Evolutionary conservation across 2,329 filamentous ascomycete species (phyloP).

Genomic region (Arthrobotrys sinensis): DNA sequence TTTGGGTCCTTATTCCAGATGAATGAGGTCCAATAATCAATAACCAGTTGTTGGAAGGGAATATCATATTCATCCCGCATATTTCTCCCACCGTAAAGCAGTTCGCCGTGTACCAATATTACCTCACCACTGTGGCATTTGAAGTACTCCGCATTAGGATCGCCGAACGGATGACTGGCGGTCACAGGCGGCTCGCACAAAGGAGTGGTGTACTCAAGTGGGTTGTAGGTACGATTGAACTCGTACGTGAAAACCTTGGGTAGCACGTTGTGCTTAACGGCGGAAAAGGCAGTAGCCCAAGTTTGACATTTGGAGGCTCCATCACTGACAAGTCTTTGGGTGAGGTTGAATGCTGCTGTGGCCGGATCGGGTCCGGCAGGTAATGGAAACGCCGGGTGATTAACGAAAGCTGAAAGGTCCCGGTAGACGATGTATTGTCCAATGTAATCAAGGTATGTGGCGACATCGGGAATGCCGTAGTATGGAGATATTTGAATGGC

Average conservation of each 20-base stretch:
- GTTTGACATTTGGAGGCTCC: slow-evolving; percentile 67
- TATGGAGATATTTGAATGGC: slow-evolving; percentile 65
- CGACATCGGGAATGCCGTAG: slow-evolving; percentile 64
- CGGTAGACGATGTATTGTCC: slow-evolving; percentile 48
- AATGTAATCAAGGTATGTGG: slow-evolving; percentile 61
- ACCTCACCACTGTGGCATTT: slow-evolving; percentile 69
- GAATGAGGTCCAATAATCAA: slow-evolving; percentile 67
- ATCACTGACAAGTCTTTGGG: slow-evolving; percentile 66
- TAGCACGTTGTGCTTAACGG: slow-evolving; percentile 65
- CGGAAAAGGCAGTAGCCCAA: slow-evolving; percentile 66
- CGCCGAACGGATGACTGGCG: slow-evolving; percentile 65
- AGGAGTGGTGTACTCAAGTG: slow-evolving; percentile 65
- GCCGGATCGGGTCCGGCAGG: slow-evolving; percentile 48
- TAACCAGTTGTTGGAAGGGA: slow-evolving; percentile 66
- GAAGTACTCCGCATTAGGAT: slow-evolving; percentile 68
- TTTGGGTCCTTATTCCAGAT: slow-evolving; percentile 66
- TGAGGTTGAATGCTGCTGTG: slow-evolving; percentile 66
- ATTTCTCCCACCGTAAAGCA: slow-evolving; percentile 64
- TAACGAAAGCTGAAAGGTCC: slow-evolving; percentile 62
- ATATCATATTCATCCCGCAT: slow-evolving; percentile 67
- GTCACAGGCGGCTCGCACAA: slow-evolving; percentile 66
- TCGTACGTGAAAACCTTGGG: slow-evolving; percentile 66
- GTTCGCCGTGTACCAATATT: slow-evolving; percentile 67
- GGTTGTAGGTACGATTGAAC: slow-evolving; percentile 69
- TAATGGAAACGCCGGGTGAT: slow-evolving; percentile 58